These are phyloP conservation scores for Colletotrichum spinosum DNA, from an alignment of 2,329 filamentous ascomycete species.

Conservation along the genomic window DNA sequence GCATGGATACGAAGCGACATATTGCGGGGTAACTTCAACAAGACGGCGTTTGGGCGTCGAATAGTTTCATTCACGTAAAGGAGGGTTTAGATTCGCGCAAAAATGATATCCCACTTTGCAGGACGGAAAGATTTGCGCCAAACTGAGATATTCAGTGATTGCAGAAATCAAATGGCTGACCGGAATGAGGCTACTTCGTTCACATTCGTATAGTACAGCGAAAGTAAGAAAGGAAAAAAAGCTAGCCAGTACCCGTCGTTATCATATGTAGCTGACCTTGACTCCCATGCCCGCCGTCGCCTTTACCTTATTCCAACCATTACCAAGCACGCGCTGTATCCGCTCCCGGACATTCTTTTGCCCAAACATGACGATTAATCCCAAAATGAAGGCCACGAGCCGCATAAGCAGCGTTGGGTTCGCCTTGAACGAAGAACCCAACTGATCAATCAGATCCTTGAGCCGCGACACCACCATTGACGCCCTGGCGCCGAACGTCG, in stretches of 20 bases:
- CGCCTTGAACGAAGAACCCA: conserved; percentile 62
- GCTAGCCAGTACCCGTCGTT: conserved; percentile 26
- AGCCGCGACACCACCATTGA: conserved; percentile 65
- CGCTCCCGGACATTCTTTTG: conserved; percentile 80
- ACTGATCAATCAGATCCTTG: conserved; percentile 61
- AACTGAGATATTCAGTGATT: conserved; percentile 3
- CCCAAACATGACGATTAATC: conserved; percentile 81
- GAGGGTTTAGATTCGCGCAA: conserved; percentile 7
- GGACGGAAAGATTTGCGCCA: conserved; percentile 2
- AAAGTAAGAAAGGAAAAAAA: conserved; percentile 23
- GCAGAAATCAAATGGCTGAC: conserved; percentile 16
- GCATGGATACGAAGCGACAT: conserved; percentile 34
- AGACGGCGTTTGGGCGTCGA: conserved; percentile 42
- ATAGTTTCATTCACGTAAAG: neutral
- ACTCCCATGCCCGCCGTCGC: conserved; percentile 94
- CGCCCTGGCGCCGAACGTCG: conserved; percentile 60
- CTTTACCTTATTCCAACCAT: conserved; percentile 83
- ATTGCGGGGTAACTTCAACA: conserved; percentile 31
- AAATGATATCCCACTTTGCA: conserved; percentile 20
- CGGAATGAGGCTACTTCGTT: conserved; percentile 24
- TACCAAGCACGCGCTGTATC: conserved; percentile 74
- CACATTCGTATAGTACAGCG: conserved; percentile 39
- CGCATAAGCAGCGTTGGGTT: conserved; percentile 69
- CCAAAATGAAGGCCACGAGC: conserved; percentile 82
- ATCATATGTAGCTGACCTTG: conserved; percentile 94